Percentiles rank a stretch among this genome's conserved stretches.
These are phyloP conservation scores for Hypoxylon sp. DNA, from an alignment of 2,329 filamentous ascomycete genomes.

Conservation along the genomic window DNA sequence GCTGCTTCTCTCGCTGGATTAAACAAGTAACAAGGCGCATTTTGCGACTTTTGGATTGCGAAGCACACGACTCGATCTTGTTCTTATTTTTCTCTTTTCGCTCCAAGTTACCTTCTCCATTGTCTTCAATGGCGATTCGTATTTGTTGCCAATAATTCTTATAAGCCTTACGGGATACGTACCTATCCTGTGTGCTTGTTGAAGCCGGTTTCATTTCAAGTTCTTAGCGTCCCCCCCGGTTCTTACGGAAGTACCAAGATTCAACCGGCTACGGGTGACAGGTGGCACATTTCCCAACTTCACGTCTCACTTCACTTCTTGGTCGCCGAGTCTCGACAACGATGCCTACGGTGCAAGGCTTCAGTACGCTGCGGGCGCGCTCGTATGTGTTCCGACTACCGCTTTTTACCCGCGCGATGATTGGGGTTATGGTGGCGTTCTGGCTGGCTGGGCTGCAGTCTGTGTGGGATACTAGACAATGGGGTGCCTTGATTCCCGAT, in stretches of 20 bases:
- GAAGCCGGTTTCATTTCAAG: neutral
- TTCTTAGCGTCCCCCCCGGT: neutral
- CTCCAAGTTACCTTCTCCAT: slow-evolving; percentile 11
- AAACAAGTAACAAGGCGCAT: no score
- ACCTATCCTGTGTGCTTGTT: slow-evolving; percentile 21
- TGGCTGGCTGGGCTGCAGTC: slow-evolving; percentile 76
- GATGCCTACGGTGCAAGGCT: slow-evolving; percentile 54
- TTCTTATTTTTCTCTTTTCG: slow-evolving; percentile 2
- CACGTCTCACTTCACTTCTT: neutral
- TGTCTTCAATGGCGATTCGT: slow-evolving; percentile 30
- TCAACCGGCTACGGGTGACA: no score
- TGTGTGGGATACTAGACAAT: slow-evolving; percentile 76
- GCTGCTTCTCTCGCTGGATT: no score
- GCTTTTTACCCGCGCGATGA: slow-evolving; percentile 79
- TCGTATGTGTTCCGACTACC: slow-evolving; percentile 88
- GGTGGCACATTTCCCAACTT: neutral
- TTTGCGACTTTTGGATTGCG: slow-evolving; percentile 26
- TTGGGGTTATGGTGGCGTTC: slow-evolving; percentile 71
- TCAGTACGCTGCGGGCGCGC: slow-evolving; percentile 77
- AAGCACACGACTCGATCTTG: slow-evolving; percentile 31
- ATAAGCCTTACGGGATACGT: slow-evolving; percentile 29
- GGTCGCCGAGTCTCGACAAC: slow-evolving; percentile 22
- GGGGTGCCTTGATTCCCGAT: slow-evolving; percentile 81
- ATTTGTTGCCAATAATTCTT: slow-evolving; percentile 9
- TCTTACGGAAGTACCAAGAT: no score